Evolutionary conservation across 192 early-diverging fungal genomes (phyloP), one percentile per base, ranked within the genome.

Genomic region (Paraglomus brasilianum): DNA sequence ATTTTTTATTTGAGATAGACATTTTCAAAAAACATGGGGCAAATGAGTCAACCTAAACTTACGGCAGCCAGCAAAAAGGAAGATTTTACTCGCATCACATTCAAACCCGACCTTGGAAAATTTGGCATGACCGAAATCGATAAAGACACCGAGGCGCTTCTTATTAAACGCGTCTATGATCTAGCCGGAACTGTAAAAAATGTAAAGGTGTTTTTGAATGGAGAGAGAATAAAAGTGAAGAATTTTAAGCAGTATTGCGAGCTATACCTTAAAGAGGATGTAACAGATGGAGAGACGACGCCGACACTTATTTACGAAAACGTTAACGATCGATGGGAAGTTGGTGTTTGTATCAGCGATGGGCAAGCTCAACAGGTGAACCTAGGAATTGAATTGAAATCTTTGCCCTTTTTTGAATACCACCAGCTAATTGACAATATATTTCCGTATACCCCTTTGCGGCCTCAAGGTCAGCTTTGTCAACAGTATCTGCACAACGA

Each of bases 341-440:
- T 99, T 68, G 91, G 88, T 13, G 93, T 96, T 72, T 87, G 92
- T 4, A 77, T 91, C n/a, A 92, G 89, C 30, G 95, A 97, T 65
- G 97, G 95, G 15, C 93, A 96, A 77, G 97, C 97, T 76, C 88
- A 92, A 61, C 97, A 99, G 74, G 89, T 91, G 72, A 64, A n/a
- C n/a, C n/a, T n/a, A n/a, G n/a, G n/a, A n/a, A n/a, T n/a, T n/a
- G n/a, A n/a, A n/a, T n/a, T n/a, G n/a, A n/a, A n/a, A n/a, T n/a
- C n/a, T n/a, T n/a, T n/a, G n/a, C n/a, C n/a, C n/a, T n/a, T n/a
- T n/a, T n/a, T n/a, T n/a, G n/a, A n/a, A n/a, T n/a, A n/a, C n/a
- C n/a, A n/a, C n/a, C n/a, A n/a, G n/a, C n/a, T n/a, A n/a, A n/a
- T n/a, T n/a, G n/a, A n/a, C n/a, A n/a, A n/a, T n/a, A n/a, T n/a